These are phyloP conservation scores for Penicillium griseofulvum DNA, from an alignment of 2,329 filamentous ascomycete genomes.

Conservation along the genomic window DNA sequence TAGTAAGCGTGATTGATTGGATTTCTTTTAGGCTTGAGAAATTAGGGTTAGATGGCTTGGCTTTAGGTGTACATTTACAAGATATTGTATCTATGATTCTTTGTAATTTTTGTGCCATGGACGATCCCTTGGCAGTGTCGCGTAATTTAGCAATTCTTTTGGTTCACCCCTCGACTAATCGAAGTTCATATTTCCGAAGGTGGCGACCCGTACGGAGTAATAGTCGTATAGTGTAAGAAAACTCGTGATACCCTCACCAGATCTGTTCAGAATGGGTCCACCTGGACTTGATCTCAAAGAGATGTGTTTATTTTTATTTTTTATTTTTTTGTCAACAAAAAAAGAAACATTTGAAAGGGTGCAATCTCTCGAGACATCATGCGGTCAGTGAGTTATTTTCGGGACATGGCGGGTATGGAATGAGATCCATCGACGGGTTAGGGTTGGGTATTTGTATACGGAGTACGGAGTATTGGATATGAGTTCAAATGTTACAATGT, in stretches of 20 bases:
- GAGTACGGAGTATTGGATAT: no score
- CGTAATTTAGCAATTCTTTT: slow-evolving; percentile 5
- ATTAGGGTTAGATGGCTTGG: neutral
- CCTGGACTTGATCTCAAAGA: neutral
- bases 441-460: slow-evolving; percentile 9
- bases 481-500: no score
- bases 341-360: neutral
- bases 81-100: neutral
- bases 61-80: neutral
- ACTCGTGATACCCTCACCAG: slow-evolving; percentile 5
- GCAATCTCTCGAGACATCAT: slow-evolving; percentile 2
- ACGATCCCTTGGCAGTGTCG: slow-evolving; percentile 4
- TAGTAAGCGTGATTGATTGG: slow-evolving; percentile 20
- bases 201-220: neutral
- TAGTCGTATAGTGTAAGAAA: neutral
- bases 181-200: neutral
- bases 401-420: slow-evolving; percentile 22
- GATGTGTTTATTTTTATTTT: neutral
- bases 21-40: neutral
- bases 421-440: slow-evolving; percentile 22
- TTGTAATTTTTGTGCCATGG: neutral
- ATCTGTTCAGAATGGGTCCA: slow-evolving; percentile 2
- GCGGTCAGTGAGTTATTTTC: slow-evolving; percentile 18
- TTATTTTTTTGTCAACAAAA: neutral
- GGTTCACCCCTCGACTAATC: neutral